Conservation (phyloP, 805 yeast genomes). For the Lipomyces sp. region DNA sequence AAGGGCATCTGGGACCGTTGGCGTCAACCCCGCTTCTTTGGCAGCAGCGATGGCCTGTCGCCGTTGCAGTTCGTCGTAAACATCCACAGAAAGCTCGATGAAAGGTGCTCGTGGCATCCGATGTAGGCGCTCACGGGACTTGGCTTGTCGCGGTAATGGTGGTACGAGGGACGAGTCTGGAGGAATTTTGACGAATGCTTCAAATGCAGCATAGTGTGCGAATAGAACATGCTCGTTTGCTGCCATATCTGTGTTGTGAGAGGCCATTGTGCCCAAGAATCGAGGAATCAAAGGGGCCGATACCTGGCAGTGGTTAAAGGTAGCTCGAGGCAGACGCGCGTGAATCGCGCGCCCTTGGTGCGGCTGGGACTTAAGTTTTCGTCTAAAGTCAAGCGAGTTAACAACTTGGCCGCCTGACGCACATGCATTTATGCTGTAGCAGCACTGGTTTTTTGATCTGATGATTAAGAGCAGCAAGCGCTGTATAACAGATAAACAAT, state of each 20-base stretch:
- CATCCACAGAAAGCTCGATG: conserved; percentile 89
- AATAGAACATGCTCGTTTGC: conserved; percentile 19
- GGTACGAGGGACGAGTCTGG: conserved; percentile 18
- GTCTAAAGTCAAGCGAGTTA: too few species aligned
- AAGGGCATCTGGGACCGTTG: conserved; percentile 57
- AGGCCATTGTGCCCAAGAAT: neutral
- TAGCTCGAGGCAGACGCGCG: too few species aligned
- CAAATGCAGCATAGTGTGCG: conserved; percentile 27
- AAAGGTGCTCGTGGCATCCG: conserved; percentile 80
- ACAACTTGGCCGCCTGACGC: neutral
- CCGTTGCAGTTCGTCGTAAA: conserved; percentile 87
- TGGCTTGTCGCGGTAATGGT: conserved; percentile 41
- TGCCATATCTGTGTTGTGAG: neutral
- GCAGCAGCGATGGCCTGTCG: conserved; percentile 53
- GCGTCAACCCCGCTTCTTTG: conserved; percentile 46
- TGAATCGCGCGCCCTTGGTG: neutral
- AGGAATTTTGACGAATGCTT: conserved; percentile 24
- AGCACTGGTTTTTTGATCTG: too few species aligned
- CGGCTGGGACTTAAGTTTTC: neutral
- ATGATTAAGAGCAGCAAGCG: too few species aligned
- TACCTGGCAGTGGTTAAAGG: too few species aligned
- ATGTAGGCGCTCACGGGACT: conserved; percentile 83
- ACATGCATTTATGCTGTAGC: neutral
- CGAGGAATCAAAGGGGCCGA: neutral
- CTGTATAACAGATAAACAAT: neutral